Base-by-base conservation (phyloP, 192 early-diverging fungal species). In the Coemansia sp. region DNA sequence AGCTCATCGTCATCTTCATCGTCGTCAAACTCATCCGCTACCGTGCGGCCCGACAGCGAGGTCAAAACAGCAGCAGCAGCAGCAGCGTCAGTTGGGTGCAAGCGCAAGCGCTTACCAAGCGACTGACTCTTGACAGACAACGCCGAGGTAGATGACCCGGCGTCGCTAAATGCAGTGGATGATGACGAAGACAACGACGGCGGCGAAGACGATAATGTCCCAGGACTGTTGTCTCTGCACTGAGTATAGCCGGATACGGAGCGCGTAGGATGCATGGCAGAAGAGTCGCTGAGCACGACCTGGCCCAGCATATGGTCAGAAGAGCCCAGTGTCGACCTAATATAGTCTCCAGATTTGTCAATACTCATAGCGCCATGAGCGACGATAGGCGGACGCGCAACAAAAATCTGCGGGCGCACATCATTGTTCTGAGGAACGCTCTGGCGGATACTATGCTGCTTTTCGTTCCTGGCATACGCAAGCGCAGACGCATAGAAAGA, bases 341-440 rank as follows among this genome's bases (percentile, higher is more conserved):
- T 81, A 32, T 68, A 75, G 50, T 73, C 71, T 17, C 46, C 29
- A 3, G 79, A 64, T 17, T 50, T 69, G 57, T 72, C 74, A 17
- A 11, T 70, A 61, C 64, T 72, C 44, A 65, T 63, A 7, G 70
- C 79, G 58, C 79, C 67, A 15, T 76, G 68, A 4, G 55, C 74
- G 36, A 73, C 36, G 29, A 81, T 63, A 9, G 70, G 71, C 55
- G 59, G 79, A 25, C 62, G 36, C 5, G 74, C 63, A 14, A 73
- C 74, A 44, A 73, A 72, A 14, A 81, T 72, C 17, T 73, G 64
- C 6, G 74, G 79, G 34, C 69, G 38, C 6, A 58, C 31, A 38
- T 62, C 59, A 6, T 38, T 32, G 23, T 46, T 50, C 17, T 48
- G 37, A 10, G 21, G 46, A 5, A 29, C 29, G 32, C 42, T 21